phyloP scores from a whole-genome alignment of 2,329 filamentous ascomycete species.

The Fusarium poae region DNA sequence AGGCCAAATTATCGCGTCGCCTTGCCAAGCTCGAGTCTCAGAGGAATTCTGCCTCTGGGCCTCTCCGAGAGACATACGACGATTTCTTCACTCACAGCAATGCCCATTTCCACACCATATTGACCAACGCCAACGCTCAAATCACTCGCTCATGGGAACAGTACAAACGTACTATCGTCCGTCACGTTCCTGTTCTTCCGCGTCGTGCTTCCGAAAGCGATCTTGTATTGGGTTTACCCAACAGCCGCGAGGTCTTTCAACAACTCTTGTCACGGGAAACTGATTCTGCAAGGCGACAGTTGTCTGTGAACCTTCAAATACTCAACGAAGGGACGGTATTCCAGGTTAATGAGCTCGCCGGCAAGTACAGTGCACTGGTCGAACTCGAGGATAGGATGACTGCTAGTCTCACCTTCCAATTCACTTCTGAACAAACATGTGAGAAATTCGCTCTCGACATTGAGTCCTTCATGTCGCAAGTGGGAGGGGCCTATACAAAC shows the following conservation, averaged over 20 bases:
- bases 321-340: not conserved
- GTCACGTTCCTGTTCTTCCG: conserved; percentile 59
- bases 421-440: not conserved
- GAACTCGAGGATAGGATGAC: rapidly evolving
- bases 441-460: not conserved
- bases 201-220: conserved; percentile 51
- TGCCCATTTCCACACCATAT: not conserved
- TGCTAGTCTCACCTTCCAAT: rapidly evolving
- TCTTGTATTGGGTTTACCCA: conserved; percentile 55
- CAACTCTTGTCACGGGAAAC: conserved; percentile 47
- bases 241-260: conserved; percentile 50
- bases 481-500: not conserved
- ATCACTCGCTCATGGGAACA: conserved; percentile 56
- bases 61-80: conserved; percentile 4
- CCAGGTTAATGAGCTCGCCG: not conserved
- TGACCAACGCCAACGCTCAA: conserved; percentile 37
- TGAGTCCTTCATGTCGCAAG: not conserved
- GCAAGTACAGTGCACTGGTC: not conserved
- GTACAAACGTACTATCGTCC: conserved; percentile 55
- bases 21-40: conserved; percentile 67
- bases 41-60: not conserved
- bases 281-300: rapidly evolving
- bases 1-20: conserved; percentile 67
- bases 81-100: conserved; percentile 4
- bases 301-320: rapidly evolving